These are phyloP conservation scores for Saccharum hybrid DNA, from an alignment of 202 grass and related monocot genomes.

Conservation along the genomic window DNA sequence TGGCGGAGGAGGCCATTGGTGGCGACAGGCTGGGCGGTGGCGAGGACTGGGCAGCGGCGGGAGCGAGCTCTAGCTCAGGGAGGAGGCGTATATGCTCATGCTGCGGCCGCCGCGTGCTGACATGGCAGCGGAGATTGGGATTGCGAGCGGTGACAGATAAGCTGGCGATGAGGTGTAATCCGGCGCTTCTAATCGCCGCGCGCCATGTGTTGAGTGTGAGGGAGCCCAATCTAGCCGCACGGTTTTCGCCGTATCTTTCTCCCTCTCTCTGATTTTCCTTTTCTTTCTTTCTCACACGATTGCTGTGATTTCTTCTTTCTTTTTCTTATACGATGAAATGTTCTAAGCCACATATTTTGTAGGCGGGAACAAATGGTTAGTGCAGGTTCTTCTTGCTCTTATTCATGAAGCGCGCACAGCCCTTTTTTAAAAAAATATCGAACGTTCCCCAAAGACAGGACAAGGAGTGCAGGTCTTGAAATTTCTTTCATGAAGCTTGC, in stretches of 20 bases:
- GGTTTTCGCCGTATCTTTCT: not conserved
- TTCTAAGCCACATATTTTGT: not conserved
- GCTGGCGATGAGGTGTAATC: slow-evolving; percentile 66
- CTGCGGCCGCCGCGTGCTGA: not conserved
- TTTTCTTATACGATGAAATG: not conserved
- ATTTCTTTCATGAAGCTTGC: not conserved
- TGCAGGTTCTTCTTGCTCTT: not conserved
- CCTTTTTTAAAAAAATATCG: not conserved
- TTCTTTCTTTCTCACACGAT: not conserved
- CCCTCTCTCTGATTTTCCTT: not conserved
- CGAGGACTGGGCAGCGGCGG: not conserved
- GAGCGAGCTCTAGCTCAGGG: slow-evolving; percentile 3
- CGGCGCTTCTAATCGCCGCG: too few relatives aligned
- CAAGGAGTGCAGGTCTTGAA: not conserved
- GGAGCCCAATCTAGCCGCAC: slow-evolving; percentile 38
- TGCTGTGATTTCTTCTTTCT: not conserved
- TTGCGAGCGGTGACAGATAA: slow-evolving; percentile 38
- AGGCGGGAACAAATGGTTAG: not conserved
- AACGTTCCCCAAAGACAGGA: not conserved
- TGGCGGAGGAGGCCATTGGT: slow-evolving; percentile 53
- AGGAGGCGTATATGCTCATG: not conserved
- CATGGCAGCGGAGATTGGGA: not conserved
- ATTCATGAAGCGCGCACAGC: not conserved
- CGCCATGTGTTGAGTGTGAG: slow-evolving; percentile 49
- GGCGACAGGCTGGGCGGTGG: not conserved